Evolutionary conservation across 306 rosid genomes (phyloP).

Genomic region (Quercus parvula): DNA sequence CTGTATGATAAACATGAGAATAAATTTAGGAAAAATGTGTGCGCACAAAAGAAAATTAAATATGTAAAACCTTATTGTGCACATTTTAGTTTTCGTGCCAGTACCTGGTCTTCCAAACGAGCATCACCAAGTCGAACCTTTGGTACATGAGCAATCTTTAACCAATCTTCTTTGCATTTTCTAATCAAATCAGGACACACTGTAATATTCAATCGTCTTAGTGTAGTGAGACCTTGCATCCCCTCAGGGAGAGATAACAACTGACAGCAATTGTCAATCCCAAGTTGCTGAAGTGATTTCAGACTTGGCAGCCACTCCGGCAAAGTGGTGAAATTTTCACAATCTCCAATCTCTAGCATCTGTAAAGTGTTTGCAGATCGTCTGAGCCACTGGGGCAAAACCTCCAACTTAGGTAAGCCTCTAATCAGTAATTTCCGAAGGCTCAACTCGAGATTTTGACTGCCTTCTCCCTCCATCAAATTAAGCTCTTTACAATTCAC

Average conservation of each 20-base stretch:
- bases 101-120: no score
- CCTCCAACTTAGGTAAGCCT: not conserved
- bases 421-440: not conserved
- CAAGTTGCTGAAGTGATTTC: not conserved
- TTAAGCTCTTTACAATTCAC: not conserved
- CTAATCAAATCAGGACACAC: not conserved
- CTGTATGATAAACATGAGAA: no score
- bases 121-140: not conserved
- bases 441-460: not conserved
- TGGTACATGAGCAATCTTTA: not conserved
- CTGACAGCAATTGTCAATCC: not conserved
- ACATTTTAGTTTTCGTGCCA: no score
- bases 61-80: no score
- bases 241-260: conserved; percentile 11
- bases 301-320: conserved; percentile 29
- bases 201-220: not conserved
- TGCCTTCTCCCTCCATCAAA: not conserved
- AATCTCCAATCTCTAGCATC: not conserved
- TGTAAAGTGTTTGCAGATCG: conserved; percentile 15
- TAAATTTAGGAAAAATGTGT: no score
- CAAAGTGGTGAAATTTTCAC: not conserved
- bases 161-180: not conserved
- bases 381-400: conserved; percentile 31
- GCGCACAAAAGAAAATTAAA: no score
- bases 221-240: not conserved